Base-by-base conservation (phyloP, 2,329 filamentous ascomycete species). In the Penicillium polonicum region DNA sequence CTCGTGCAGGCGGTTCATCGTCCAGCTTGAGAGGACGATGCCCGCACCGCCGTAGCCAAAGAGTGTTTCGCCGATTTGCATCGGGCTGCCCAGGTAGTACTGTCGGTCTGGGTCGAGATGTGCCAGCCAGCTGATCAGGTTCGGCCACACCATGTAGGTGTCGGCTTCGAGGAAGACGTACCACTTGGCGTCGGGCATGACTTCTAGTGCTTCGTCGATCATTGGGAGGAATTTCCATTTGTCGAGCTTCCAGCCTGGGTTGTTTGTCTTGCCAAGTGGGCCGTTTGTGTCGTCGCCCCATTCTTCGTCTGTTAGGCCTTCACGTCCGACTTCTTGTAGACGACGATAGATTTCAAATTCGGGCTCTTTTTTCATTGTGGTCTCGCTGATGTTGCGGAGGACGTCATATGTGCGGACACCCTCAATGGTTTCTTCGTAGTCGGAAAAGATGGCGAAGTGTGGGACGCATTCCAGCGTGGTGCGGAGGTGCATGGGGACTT, bases 91-190 rank as follows among this genome's bases (percentile, higher is more conserved):
- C 23, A 83, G 73, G 66, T 84, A 85, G 49, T 75, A 73, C 5
- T 78, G 76, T 35, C 77, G 67, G 0, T 63, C 67, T 4, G 78
- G 61, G 60, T 85, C 76, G 54, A 81, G 75, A 21, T 77, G 71
- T 5, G 70, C 72, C 27, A 86, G 71, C 81, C 81, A 85, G 27
- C 75, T 70, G 17, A 83, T 62, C 45, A 85, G 61, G 49, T 81
- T 82, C 38, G 75, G 71, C 74, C 82, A 82, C 23, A 83, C 68
- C 17, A 85, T 68, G 61, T 82, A 85, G 0, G 82, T 84, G 63
- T 86, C 83, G 0, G 80, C 78, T 60, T 85, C 83, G 23, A 83
- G 76, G 65, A 85, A 85, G 52, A 83, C 71, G 59, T 80, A 86
- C 83, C 83, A 86, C 50, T 79, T 80, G 44, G 79, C 78, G 13